These are phyloP conservation scores for Exophiala calicioides DNA, from an alignment of 2,329 filamentous ascomycete genomes.

Conservation along the genomic window DNA sequence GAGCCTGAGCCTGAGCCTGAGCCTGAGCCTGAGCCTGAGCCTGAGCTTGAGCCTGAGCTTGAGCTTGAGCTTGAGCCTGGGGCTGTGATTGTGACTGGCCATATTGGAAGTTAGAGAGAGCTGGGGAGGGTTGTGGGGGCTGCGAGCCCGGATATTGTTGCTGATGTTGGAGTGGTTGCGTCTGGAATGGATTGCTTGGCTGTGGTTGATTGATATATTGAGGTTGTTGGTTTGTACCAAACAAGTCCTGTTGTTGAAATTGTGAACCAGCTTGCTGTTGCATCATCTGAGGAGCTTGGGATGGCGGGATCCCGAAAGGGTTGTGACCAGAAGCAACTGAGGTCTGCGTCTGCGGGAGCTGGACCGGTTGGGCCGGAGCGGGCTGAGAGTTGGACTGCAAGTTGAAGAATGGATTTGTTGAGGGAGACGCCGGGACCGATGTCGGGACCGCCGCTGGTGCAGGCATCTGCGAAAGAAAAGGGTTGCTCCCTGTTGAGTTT, in stretches of 20 bases:
- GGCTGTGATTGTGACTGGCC: constrained; percentile 19
- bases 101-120: constrained; percentile 27
- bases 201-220: constrained; percentile 32
- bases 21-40: constrained; percentile 12
- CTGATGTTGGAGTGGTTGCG: constrained; percentile 13
- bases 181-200: constrained; percentile 25
- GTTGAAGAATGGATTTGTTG: constrained; percentile 29
- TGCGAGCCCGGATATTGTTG: constrained; percentile 8
- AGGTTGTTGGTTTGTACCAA: constrained; percentile 19
- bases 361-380: constrained; percentile 22
- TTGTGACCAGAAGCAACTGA: constrained; percentile 21
- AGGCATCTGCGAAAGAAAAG: constrained; percentile 27
- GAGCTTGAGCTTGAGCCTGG: constrained; percentile 3
- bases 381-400: constrained; percentile 20
- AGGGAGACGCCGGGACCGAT: constrained; percentile 18
- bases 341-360: constrained; percentile 24
- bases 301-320: constrained; percentile 30
- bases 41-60: constrained; percentile 5
- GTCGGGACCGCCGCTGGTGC: constrained; percentile 16
- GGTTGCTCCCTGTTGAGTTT: constrained; percentile 30
- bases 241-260: constrained; percentile 22
- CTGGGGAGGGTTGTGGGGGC: constrained; percentile 4
- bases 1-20: constrained; percentile 10
- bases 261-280: constrained; percentile 21
- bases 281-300: constrained; percentile 13